Conservation (phyloP, 805 yeast species). For the Zygotorulaspora sp. region DNA sequence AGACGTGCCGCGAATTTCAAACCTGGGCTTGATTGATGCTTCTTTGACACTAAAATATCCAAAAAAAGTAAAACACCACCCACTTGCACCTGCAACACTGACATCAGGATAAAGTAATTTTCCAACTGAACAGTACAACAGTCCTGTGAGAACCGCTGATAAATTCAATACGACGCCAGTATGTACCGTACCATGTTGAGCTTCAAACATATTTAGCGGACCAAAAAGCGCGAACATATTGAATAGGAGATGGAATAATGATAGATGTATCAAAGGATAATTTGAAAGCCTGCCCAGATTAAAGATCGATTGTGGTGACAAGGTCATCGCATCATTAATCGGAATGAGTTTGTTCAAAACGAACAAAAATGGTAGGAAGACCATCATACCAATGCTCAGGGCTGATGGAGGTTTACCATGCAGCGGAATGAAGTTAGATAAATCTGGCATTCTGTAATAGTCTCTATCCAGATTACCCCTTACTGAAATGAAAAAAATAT, state of each 20-base stretch:
- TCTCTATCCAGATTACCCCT: too few species aligned
- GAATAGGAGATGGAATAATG: constrained; percentile 54
- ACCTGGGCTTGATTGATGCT: constrained; percentile 39
- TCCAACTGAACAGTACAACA: constrained; percentile 51
- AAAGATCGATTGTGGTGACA: constrained; percentile 16
- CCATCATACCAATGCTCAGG: constrained; percentile 54
- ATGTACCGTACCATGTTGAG: constrained; percentile 73
- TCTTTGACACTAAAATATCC: constrained; percentile 55
- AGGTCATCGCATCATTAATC: constrained; percentile 13
- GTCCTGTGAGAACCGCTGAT: constrained; percentile 63
- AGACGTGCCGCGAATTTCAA: constrained; percentile 38
- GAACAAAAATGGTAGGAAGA: constrained; percentile 49
- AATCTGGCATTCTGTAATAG: constrained; percentile 13
- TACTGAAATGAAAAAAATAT: too few species aligned
- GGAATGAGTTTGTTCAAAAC: constrained; percentile 27
- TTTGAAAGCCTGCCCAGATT: constrained; percentile 41
- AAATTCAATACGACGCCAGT: constrained; percentile 77
- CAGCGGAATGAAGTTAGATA: constrained; percentile 14
- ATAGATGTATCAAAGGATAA: constrained; percentile 68
- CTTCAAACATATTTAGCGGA: constrained; percentile 63
- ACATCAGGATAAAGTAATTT: constrained; percentile 46
- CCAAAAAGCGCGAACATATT: constrained; percentile 55
- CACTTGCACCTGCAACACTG: constrained; percentile 65
- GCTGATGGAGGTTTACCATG: constrained; percentile 48
- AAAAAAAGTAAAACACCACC: constrained; percentile 65